A percentile compares a stretch with the other conserved stretches of the same genome.
These are phyloP conservation scores for Eragrostis nindensis DNA, from an alignment of 176 grass and related monocot species.

Conservation along the genomic window DNA sequence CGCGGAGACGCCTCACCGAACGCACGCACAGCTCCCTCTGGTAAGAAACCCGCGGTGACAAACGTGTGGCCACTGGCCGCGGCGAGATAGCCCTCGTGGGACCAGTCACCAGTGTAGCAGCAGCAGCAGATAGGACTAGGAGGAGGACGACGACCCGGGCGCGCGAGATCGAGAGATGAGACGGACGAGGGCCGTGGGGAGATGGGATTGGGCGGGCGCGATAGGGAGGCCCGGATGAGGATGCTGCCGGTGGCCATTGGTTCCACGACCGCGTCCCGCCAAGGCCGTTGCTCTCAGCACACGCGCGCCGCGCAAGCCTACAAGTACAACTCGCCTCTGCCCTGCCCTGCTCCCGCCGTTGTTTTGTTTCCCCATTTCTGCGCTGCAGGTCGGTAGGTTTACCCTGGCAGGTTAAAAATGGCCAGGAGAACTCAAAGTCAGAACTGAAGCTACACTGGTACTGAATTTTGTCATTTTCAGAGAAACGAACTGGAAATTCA, in stretches of 20 bases:
- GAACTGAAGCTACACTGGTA: not conserved
- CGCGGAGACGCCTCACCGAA: not conserved
- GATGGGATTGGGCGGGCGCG: slow-evolving; percentile 44
- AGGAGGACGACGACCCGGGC: not conserved
- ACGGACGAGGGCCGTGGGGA: not conserved
- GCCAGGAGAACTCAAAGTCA: not conserved
- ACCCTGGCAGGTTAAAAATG: not conserved
- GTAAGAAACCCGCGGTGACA: not conserved
- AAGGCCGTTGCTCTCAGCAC: slow-evolving; percentile 18
- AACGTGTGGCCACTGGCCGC: slow-evolving; percentile 19
- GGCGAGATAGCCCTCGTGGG: not conserved
- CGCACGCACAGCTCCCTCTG: not conserved
- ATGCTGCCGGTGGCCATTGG: slow-evolving; percentile 44
- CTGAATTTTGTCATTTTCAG: not conserved
- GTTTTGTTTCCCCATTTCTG: not conserved
- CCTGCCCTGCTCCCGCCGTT: not conserved
- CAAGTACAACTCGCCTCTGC: slow-evolving; percentile 6
- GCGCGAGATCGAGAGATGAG: not conserved
- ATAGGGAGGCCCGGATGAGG: slow-evolving; percentile 28
- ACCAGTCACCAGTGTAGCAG: not conserved
- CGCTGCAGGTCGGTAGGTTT: not conserved
- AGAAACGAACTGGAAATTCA: not conserved
- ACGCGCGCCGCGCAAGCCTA: not conserved
- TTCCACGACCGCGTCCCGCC: slow-evolving; percentile 16
- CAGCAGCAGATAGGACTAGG: not conserved